These are phyloP conservation scores for Cutaneotrichosporon mucoides DNA, from an alignment of 1,284 basidiomycete genomes.

Conservation along the genomic window DNA sequence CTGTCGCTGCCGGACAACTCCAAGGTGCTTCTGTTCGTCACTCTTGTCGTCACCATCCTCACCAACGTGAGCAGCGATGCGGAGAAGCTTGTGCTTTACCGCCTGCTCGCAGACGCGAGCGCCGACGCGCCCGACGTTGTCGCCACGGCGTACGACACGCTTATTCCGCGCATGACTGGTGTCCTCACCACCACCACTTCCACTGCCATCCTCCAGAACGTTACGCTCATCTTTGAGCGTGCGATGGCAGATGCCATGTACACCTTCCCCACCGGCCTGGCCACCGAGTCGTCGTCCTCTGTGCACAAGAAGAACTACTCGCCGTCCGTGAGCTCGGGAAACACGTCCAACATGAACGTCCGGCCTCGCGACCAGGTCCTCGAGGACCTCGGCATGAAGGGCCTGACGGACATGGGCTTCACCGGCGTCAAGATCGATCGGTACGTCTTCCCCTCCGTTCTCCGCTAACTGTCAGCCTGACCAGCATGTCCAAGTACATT, in stretches of 20 bases:
- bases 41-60: conserved; percentile 72
- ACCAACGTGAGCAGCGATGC: conserved; percentile 68
- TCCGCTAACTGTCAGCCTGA: conserved; percentile 1
- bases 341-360: conserved; percentile 3
- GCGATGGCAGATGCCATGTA: conserved; percentile 39
- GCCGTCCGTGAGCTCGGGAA: conserved; percentile 10
- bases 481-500: conserved; percentile 40
- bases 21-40: conserved; percentile 67
- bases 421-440: conserved; percentile 32
- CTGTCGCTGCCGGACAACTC: conserved; percentile 55
- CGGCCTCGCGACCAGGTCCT: conserved; percentile 33
- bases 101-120: conserved; percentile 70
- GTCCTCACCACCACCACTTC: conserved; percentile 69
- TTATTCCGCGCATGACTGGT: conserved; percentile 75
- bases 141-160: conserved; percentile 70
- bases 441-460: conserved; percentile 17
- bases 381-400: conserved; percentile 45
- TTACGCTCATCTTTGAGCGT: conserved; percentile 64
- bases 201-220: conserved; percentile 63
- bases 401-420: conserved; percentile 40
- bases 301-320: conserved; percentile 26
- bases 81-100: conserved; percentile 76
- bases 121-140: conserved; percentile 66
- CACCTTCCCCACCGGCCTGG: conserved; percentile 28
- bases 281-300: conserved; percentile 15